phyloP scores from a whole-genome alignment of 805 yeast species.

The Sugiyamaella chiloensis region DNA sequence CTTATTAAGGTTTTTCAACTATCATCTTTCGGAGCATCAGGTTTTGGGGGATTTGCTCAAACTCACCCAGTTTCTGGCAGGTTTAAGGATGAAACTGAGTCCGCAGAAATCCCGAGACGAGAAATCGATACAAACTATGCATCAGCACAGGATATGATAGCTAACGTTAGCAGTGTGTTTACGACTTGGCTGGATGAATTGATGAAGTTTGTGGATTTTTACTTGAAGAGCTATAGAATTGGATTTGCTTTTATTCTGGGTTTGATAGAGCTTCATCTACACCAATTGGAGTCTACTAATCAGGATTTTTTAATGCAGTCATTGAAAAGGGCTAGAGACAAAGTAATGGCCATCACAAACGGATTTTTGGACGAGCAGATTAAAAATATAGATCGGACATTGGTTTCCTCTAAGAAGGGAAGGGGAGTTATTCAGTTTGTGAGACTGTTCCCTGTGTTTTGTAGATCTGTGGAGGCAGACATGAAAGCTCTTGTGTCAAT shows the following conservation, averaged over 20 bases:
- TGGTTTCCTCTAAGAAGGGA: slow-evolving; percentile 36
- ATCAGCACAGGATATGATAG: slow-evolving; percentile 46
- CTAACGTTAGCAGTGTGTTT: slow-evolving; percentile 48
- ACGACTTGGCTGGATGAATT: slow-evolving; percentile 35
- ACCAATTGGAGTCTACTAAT: slow-evolving; percentile 44
- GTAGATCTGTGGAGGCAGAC: slow-evolving; percentile 39
- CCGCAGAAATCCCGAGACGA: slow-evolving; percentile 32
- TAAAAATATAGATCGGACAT: slow-evolving; percentile 40
- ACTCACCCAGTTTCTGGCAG: slow-evolving; percentile 21
- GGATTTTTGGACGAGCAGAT: slow-evolving; percentile 56
- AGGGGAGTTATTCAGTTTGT: slow-evolving; percentile 45
- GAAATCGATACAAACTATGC: slow-evolving; percentile 46
- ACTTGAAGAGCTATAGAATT: slow-evolving; percentile 39
- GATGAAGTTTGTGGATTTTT: slow-evolving; percentile 32
- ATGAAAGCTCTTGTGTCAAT: slow-evolving; percentile 14
- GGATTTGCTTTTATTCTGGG: slow-evolving; percentile 44
- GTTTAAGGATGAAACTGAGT: slow-evolving; percentile 24
- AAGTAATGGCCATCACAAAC: slow-evolving; percentile 54
- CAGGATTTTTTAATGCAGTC: slow-evolving; percentile 61
- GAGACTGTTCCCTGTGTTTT: slow-evolving; percentile 47
- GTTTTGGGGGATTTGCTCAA: slow-evolving; percentile 45
- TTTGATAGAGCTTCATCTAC: slow-evolving; percentile 41
- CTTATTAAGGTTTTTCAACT: slow-evolving; percentile 45
- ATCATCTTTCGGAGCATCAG: slow-evolving; percentile 37
- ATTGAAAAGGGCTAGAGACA: slow-evolving; percentile 50